phyloP scores from a whole-genome alignment of 1,284 basidiomycete species.

The Xanthoconium separans region DNA sequence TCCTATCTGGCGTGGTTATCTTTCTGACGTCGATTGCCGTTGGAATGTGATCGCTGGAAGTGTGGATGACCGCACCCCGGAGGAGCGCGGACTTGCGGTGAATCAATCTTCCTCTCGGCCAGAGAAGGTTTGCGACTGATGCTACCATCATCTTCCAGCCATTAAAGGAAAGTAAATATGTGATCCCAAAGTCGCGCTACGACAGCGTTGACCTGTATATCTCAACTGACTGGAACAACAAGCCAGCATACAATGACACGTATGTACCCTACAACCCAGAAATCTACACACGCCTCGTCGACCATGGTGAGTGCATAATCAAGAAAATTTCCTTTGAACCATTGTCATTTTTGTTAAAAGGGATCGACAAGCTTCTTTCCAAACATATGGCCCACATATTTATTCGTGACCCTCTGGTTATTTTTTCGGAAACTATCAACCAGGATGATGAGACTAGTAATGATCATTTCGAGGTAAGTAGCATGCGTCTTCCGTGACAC shows the following conservation, averaged over 20 bases:
- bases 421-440: slow-evolving; percentile 93
- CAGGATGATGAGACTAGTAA: slow-evolving; percentile 87
- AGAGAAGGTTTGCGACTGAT: slow-evolving; percentile 9
- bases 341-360: slow-evolving; percentile 39
- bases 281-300: slow-evolving; percentile 69
- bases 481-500: neutral
- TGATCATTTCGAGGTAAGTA: slow-evolving; percentile 91
- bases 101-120: slow-evolving; percentile 39
- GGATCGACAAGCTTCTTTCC: slow-evolving; percentile 85
- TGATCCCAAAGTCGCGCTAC: slow-evolving; percentile 95
- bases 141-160: slow-evolving; percentile 49
- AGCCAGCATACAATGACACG: slow-evolving; percentile 93
- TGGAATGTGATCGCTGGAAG: slow-evolving; percentile 99
- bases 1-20: slow-evolving; percentile 91
- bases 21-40: slow-evolving; percentile 95
- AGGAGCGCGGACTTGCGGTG: slow-evolving; percentile 81
- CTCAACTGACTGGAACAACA: slow-evolving; percentile 82
- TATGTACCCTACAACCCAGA: slow-evolving; percentile 76
- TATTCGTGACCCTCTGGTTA: slow-evolving; percentile 95
- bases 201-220: slow-evolving; percentile 96
- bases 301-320: slow-evolving; percentile 57
- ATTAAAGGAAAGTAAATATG: slow-evolving; percentile 68
- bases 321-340: neutral
- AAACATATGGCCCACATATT: slow-evolving; percentile 95
- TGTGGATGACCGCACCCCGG: slow-evolving; percentile 94